These are phyloP conservation scores for Beauveria scarabaeidicola DNA, from an alignment of 2,329 filamentous ascomycete species.

Conservation along the genomic window DNA sequence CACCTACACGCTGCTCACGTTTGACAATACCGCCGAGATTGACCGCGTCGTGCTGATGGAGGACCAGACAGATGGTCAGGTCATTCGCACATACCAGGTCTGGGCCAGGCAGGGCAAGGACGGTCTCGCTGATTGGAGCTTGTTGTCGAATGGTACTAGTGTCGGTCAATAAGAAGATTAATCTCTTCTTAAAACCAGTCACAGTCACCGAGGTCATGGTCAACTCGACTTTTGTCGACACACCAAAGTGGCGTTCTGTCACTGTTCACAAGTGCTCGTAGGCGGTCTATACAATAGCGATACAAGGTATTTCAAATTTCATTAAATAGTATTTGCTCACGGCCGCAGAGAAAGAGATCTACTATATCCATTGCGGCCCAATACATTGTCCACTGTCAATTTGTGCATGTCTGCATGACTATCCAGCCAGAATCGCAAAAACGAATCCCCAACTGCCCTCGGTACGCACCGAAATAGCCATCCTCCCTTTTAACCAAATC, in stretches of 20 bases:
- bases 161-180: slow-evolving; percentile 20
- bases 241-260: slow-evolving; percentile 18
- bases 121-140: slow-evolving; percentile 13
- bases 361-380: no score
- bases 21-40: slow-evolving; percentile 14
- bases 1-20: slow-evolving; percentile 10
- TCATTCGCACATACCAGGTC: slow-evolving; percentile 18
- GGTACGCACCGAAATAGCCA: slow-evolving; percentile 5
- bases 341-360: no score
- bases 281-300: no score
- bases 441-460: slow-evolving; percentile 12
- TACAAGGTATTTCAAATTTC: not conserved
- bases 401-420: not conserved
- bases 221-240: slow-evolving; percentile 18
- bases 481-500: slow-evolving; percentile 8
- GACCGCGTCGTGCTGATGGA: slow-evolving; percentile 21
- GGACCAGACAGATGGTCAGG: slow-evolving; percentile 19
- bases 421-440: slow-evolving; percentile 12
- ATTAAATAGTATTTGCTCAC: no score
- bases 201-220: slow-evolving; percentile 18
- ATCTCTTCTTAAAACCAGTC: slow-evolving; percentile 14
- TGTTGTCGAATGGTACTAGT: slow-evolving; percentile 18
- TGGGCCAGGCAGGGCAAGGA: slow-evolving; percentile 14
- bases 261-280: slow-evolving; percentile 16
- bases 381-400: no score